phyloP scores from a whole-genome alignment of 164 flowering plant species.

The Liriodendron chinense region DNA sequence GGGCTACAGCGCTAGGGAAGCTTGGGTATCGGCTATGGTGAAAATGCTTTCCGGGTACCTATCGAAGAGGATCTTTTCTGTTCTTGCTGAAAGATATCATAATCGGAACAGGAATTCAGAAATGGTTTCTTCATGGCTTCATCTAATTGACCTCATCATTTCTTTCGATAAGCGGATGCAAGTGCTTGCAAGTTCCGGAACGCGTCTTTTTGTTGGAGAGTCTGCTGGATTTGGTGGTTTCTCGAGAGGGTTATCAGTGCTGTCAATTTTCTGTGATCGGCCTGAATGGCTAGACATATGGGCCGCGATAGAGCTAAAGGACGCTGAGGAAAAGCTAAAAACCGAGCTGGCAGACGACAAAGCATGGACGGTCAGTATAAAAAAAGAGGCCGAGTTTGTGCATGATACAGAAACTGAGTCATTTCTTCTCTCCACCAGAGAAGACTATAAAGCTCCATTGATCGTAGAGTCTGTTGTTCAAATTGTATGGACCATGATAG shows the following conservation, averaged over 20 bases:
- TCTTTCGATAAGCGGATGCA: slow-evolving; percentile 54
- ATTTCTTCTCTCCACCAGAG: slow-evolving; percentile 34
- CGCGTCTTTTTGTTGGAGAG: slow-evolving; percentile 14
- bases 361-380: slow-evolving; percentile 35
- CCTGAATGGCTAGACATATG: slow-evolving; percentile 62
- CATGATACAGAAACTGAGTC: slow-evolving; percentile 17
- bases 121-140: slow-evolving; percentile 53
- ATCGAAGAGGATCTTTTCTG: slow-evolving; percentile 36
- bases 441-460: slow-evolving; percentile 51
- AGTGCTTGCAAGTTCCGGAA: slow-evolving; percentile 43
- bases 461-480: slow-evolving; percentile 42
- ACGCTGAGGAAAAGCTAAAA: slow-evolving; percentile 51
- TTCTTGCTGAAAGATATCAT: slow-evolving; percentile 40
- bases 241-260: slow-evolving; percentile 31
- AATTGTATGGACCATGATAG: slow-evolving; percentile 43
- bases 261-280: slow-evolving; percentile 44
- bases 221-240: slow-evolving; percentile 13
- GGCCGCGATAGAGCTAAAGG: slow-evolving; percentile 64
- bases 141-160: slow-evolving; percentile 51
- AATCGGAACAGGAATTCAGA: slow-evolving; percentile 28
- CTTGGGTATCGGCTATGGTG: slow-evolving; percentile 68
- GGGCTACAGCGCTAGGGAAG: slow-evolving; percentile 60
- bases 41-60: slow-evolving; percentile 45
- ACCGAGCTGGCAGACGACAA: slow-evolving; percentile 40
- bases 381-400: slow-evolving; percentile 7